These are phyloP conservation scores for Dendrobium catenatum DNA, from an alignment of 106 monocot genomes.

Conservation along the genomic window DNA sequence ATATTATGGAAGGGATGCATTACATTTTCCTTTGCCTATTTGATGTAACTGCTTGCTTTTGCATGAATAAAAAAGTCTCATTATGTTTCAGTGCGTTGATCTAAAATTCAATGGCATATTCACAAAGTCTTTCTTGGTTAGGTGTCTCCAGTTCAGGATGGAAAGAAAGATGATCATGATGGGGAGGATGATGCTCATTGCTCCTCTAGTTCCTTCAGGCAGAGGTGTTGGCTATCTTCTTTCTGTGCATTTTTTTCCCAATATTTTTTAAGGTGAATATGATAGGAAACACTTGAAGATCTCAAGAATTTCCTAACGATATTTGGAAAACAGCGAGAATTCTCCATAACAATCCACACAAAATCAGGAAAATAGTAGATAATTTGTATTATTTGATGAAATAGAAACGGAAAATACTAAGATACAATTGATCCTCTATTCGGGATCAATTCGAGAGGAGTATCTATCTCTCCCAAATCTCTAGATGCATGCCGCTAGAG, in stretches of 20 bases:
- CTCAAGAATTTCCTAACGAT: no score
- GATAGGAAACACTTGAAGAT: no score
- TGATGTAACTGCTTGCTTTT: neutral
- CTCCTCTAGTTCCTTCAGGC: conserved; percentile 30
- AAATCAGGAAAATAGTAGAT: no score
- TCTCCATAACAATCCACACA: no score
- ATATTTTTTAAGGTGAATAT: neutral
- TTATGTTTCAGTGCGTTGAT: neutral
- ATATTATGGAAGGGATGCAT: neutral
- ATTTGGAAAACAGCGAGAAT: no score
- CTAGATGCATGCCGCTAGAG: no score
- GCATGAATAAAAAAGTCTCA: neutral
- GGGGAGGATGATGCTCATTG: conserved; percentile 29
- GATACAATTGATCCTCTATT: no score
- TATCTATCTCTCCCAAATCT: no score
- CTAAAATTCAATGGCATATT: neutral
- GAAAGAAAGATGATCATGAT: conserved; percentile 27
- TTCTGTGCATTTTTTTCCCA: neutral
- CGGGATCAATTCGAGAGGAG: no score
- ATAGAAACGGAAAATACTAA: no score
- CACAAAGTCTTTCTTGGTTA: conserved; percentile 13
- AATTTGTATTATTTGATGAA: no score
- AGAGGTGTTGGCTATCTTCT: conserved; percentile 18
- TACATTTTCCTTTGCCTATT: neutral
- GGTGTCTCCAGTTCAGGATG: conserved; percentile 44